These are phyloP conservation scores for Rhodocollybia butyracea DNA, from an alignment of 768 basidiomycete species.

Conservation along the genomic window DNA sequence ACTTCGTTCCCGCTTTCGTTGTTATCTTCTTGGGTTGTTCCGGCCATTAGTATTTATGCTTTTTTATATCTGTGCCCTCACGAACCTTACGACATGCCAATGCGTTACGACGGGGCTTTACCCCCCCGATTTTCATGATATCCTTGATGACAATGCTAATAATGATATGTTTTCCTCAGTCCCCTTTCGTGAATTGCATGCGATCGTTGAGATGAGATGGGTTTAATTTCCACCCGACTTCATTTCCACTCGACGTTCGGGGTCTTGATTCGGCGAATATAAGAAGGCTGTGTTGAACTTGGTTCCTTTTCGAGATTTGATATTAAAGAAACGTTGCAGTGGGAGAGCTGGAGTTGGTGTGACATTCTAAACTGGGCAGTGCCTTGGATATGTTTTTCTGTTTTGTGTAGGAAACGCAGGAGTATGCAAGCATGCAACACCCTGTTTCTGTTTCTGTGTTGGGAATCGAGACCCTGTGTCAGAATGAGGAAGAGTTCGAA, in stretches of 20 bases:
- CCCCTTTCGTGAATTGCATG: neutral
- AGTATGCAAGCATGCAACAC: neutral
- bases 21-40: constrained; percentile 18
- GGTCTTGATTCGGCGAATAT: no score
- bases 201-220: neutral
- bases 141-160: neutral
- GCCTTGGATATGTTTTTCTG: no score
- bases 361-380: neutral
- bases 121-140: constrained; percentile 1
- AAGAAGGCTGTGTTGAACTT: no score
- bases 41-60: constrained; percentile 22
- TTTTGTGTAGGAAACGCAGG: neutral
- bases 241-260: no score
- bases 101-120: constrained; percentile 11
- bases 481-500: neutral
- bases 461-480: neutral
- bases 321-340: constrained; percentile 50
- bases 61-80: constrained; percentile 5
- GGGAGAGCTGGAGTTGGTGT: constrained; percentile 4
- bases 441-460: neutral
- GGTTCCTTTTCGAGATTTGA: constrained; percentile 11
- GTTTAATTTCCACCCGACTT: no score
- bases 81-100: constrained; percentile 12
- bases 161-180: neutral
- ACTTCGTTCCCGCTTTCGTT: constrained; percentile 12